Evolutionary conservation across 2,329 filamentous ascomycete species (phyloP).

Genomic region (Penicillium sp.): DNA sequence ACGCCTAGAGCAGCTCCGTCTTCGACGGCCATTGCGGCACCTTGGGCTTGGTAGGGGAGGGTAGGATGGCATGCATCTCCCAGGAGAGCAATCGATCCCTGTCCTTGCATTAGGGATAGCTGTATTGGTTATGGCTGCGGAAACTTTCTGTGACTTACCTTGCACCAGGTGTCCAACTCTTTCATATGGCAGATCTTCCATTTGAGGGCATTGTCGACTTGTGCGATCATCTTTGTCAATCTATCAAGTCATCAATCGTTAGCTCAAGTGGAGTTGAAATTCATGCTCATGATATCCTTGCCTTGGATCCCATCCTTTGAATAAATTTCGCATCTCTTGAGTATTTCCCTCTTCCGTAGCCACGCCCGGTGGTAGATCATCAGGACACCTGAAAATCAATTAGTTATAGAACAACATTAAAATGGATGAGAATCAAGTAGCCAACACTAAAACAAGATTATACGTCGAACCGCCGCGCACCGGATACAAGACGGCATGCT

Average conservation of each 20-base stretch:
- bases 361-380: background rate
- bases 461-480: background rate
- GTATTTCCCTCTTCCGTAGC: background rate
- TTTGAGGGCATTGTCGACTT: background rate
- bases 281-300: background rate
- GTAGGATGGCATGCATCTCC: background rate
- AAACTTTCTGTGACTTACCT: background rate
- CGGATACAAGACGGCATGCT: background rate
- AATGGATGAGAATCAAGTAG: background rate
- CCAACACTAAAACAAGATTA: background rate
- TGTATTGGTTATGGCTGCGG: background rate
- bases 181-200: background rate
- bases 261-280: background rate
- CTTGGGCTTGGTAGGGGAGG: background rate
- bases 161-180: background rate
- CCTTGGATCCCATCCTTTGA: background rate
- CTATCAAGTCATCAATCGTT: background rate
- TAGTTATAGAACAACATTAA: background rate
- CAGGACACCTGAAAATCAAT: background rate
- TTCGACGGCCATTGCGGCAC: background rate
- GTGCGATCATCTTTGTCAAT: background rate
- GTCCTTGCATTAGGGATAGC: background rate
- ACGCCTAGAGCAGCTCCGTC: background rate
- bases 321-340: background rate
- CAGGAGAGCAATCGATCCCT: background rate